These are phyloP conservation scores for Ganoderma boninense DNA, from an alignment of 1,284 basidiomycete genomes.

Conservation along the genomic window DNA sequence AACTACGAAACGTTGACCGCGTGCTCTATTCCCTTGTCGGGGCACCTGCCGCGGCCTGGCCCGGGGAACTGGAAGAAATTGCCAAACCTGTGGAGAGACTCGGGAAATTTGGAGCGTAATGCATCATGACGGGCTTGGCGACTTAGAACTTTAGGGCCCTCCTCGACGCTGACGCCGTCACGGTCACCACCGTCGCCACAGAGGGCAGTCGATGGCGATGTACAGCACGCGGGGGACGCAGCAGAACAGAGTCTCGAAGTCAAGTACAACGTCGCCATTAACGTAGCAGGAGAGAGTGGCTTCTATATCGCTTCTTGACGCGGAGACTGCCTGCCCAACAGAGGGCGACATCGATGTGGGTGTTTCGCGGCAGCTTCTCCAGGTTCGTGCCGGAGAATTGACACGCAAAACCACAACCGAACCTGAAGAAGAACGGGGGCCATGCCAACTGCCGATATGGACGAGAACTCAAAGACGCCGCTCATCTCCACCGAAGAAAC, in stretches of 20 bases:
- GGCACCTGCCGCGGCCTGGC: slow-evolving; percentile 87
- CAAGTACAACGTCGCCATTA: slow-evolving; percentile 95
- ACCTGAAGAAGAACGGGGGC: slow-evolving; percentile 56
- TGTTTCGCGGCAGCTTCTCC: slow-evolving; percentile 83
- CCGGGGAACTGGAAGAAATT: slow-evolving; percentile 99
- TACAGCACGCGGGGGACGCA: slow-evolving; percentile 90
- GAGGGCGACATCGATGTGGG: slow-evolving; percentile 89
- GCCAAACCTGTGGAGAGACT: slow-evolving; percentile 95
- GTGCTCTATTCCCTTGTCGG: slow-evolving; percentile 91
- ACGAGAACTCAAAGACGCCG: slow-evolving; percentile 96
- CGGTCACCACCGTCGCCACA: too few species aligned
- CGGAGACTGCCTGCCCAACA: slow-evolving; percentile 99
- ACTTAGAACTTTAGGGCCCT: slow-evolving; percentile 99
- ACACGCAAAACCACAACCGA: too few species aligned
- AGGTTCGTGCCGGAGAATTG: neutral
- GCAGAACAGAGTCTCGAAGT: slow-evolving; percentile 86
- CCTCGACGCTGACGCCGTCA: slow-evolving; percentile 98
- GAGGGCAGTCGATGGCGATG: slow-evolving; percentile 98
- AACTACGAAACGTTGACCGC: slow-evolving; percentile 92
- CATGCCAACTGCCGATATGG: slow-evolving; percentile 96
- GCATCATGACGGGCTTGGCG: slow-evolving; percentile 97
- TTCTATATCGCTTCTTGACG: slow-evolving; percentile 97
- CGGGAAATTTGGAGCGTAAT: too few species aligned
- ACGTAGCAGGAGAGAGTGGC: slow-evolving; percentile 98
- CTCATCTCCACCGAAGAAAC: slow-evolving; percentile 95